Percentiles rank a stretch among this genome's conserved stretches.
phyloP scores from a whole-genome alignment of 176 grass and related monocot species.

The Typha latifolia region DNA sequence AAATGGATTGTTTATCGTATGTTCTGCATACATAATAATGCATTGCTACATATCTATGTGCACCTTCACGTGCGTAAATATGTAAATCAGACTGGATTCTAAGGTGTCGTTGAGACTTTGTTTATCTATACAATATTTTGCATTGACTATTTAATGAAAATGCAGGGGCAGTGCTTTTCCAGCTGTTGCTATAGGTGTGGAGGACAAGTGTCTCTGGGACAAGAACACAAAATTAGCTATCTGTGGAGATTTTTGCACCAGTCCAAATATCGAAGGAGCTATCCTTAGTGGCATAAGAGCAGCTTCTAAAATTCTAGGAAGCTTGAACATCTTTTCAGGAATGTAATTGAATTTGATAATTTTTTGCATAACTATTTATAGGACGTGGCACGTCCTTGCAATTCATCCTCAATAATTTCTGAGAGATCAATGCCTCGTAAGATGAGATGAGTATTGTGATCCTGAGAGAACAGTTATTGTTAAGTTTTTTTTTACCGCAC shows the following conservation, averaged over 20 bases:
- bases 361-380: not conserved
- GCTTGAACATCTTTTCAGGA: slow-evolving; percentile 45
- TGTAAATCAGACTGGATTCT: not conserved
- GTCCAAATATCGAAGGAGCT: slow-evolving; percentile 69
- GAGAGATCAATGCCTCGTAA: too few species aligned
- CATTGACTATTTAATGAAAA: slow-evolving; percentile 13
- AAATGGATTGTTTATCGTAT: not conserved
- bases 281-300: slow-evolving; percentile 65
- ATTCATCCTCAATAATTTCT: not conserved
- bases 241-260: slow-evolving; percentile 84
- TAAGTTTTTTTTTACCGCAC: not conserved
- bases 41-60: too few species aligned
- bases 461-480: not conserved
- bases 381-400: not conserved
- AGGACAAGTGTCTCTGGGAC: slow-evolving; percentile 78
- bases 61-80: too few species aligned
- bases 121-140: slow-evolving; percentile 1
- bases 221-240: slow-evolving; percentile 54
- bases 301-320: slow-evolving; percentile 64
- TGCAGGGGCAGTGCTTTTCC: slow-evolving; percentile 76
- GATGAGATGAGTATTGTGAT: too few species aligned
- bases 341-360: slow-evolving; percentile 21
- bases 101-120: not conserved
- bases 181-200: slow-evolving; percentile 36
- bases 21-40: not conserved